phyloP scores from a whole-genome alignment of 768 basidiomycete species.

The Kwoniella europaea region DNA sequence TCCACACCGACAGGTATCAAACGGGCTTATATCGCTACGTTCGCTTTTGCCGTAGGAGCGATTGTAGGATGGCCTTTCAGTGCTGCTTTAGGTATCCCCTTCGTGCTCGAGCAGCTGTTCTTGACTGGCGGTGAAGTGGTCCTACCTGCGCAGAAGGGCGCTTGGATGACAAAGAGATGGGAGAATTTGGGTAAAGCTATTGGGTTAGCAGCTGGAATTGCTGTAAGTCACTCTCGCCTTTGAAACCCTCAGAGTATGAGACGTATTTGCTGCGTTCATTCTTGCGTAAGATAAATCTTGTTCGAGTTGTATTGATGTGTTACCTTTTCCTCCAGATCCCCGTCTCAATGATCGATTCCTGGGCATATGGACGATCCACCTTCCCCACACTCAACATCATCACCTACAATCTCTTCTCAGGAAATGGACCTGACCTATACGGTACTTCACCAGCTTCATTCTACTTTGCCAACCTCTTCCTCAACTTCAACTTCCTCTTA shows the following conservation, averaged over 20 bases:
- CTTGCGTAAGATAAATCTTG: slow-evolving; percentile 13
- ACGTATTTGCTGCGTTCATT: not conserved
- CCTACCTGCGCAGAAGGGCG: slow-evolving; percentile 33
- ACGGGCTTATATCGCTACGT: slow-evolving; percentile 68
- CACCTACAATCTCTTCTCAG: slow-evolving; percentile 88
- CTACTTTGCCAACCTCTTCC: slow-evolving; percentile 83
- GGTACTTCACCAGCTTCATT: slow-evolving; percentile 86
- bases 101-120: slow-evolving; percentile 87
- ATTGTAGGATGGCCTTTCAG: slow-evolving; percentile 97
- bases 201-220: slow-evolving; percentile 34
- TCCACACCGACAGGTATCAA: slow-evolving; percentile 63
- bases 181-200: slow-evolving; percentile 41
- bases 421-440: slow-evolving; percentile 87
- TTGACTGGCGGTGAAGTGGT: slow-evolving; percentile 69
- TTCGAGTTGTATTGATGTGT: slow-evolving; percentile 23
- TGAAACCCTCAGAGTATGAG: too few species aligned
- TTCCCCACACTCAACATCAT: slow-evolving; percentile 93
- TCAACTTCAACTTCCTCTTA: slow-evolving; percentile 90
- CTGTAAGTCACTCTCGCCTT: slow-evolving; percentile 26
- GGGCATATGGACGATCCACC: slow-evolving; percentile 78
- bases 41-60: slow-evolving; percentile 77
- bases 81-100: slow-evolving; percentile 83
- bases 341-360: slow-evolving; percentile 78
- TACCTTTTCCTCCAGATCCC: slow-evolving; percentile 68
- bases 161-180: slow-evolving; percentile 34